phyloP scores from a whole-genome alignment of 2,329 filamentous ascomycete genomes.

The Tetracladium maxilliforme region DNA sequence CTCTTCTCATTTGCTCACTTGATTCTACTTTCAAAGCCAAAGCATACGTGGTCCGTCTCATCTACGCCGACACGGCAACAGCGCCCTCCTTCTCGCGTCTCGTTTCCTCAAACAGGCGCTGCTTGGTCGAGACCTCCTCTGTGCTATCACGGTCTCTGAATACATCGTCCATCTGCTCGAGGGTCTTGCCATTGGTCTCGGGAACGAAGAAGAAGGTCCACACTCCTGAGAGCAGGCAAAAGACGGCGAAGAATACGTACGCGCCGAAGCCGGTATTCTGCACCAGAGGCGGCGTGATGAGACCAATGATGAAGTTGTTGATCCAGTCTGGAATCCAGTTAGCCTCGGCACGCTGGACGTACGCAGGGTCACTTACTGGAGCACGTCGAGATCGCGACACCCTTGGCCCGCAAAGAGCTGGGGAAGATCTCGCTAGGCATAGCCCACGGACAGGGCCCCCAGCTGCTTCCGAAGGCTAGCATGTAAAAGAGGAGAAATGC shows the following conservation, averaged over 20 bases:
- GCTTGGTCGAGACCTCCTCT: too few species aligned
- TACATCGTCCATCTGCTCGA: slow-evolving; percentile 36
- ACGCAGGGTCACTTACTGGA: slow-evolving; percentile 26
- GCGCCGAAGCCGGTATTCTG: slow-evolving; percentile 39
- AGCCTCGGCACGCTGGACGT: slow-evolving; percentile 7
- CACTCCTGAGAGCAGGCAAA: slow-evolving; percentile 28
- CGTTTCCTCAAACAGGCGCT: too few species aligned
- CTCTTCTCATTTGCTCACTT: too few species aligned
- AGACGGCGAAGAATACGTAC: slow-evolving; percentile 40
- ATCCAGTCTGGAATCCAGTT: too few species aligned
- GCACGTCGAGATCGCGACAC: slow-evolving; percentile 47
- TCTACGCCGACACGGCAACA: too few species aligned
- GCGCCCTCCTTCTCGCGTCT: too few species aligned
- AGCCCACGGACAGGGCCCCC: slow-evolving; percentile 15
- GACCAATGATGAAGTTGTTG: slow-evolving; percentile 32
- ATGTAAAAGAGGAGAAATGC: slow-evolving; percentile 45
- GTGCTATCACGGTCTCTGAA: too few species aligned
- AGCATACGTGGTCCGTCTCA: too few species aligned
- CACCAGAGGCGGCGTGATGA: slow-evolving; percentile 51
- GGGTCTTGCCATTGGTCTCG: slow-evolving; percentile 37
- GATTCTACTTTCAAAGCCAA: too few species aligned
- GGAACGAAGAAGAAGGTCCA: slow-evolving; percentile 40
- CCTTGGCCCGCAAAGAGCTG: slow-evolving; percentile 43
- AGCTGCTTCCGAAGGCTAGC: slow-evolving; percentile 32
- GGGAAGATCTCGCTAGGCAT: slow-evolving; percentile 48